Percentiles rank a stretch among this genome's conserved stretches.
These are phyloP conservation scores for Nitzschia sp. DNA, from an alignment of 108 stramenopile genomes.

Conservation along the genomic window DNA sequence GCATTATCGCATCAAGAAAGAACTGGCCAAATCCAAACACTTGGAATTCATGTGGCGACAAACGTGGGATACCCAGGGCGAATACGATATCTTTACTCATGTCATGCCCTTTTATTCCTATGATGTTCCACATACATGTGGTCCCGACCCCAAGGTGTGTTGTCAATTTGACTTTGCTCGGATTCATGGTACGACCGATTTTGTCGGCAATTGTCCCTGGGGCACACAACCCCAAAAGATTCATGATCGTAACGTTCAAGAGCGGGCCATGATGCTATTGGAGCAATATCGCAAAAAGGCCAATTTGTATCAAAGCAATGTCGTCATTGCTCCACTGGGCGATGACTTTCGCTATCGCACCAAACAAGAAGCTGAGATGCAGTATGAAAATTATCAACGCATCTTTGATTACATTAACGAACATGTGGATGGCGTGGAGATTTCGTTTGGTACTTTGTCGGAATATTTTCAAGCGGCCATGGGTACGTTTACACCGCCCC, in stretches of 20 bases:
- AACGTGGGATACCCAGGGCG: slow-evolving; percentile 56
- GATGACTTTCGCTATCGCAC: slow-evolving; percentile 67
- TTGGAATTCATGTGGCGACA: slow-evolving; percentile 73
- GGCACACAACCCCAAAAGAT: slow-evolving; percentile 36
- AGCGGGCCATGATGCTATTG: slow-evolving; percentile 44
- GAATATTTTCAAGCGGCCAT: slow-evolving; percentile 59
- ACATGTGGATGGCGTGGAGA: slow-evolving; percentile 45
- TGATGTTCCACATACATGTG: slow-evolving; percentile 69
- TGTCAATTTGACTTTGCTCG: slow-evolving; percentile 69
- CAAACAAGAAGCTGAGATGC: slow-evolving; percentile 42
- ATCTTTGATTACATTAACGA: slow-evolving; percentile 64
- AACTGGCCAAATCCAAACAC: slow-evolving; percentile 50
- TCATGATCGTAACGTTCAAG: slow-evolving; percentile 36
- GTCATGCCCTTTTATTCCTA: slow-evolving; percentile 69
- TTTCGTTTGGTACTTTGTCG: slow-evolving; percentile 60
- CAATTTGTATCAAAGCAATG: slow-evolving; percentile 51
- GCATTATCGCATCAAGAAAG: slow-evolving; percentile 72
- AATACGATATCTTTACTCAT: slow-evolving; percentile 66
- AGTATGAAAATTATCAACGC: slow-evolving; percentile 52
- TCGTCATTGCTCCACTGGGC: slow-evolving; percentile 56
- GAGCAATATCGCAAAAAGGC: slow-evolving; percentile 73
- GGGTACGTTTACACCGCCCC: slow-evolving; percentile 47
- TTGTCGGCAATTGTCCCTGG: slow-evolving; percentile 50
- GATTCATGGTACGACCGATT: not conserved
- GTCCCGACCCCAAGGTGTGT: slow-evolving; percentile 62